Evolutionary conservation across 257 asterid species (phyloP).

Genomic region (Handroanthus guayacan): DNA sequence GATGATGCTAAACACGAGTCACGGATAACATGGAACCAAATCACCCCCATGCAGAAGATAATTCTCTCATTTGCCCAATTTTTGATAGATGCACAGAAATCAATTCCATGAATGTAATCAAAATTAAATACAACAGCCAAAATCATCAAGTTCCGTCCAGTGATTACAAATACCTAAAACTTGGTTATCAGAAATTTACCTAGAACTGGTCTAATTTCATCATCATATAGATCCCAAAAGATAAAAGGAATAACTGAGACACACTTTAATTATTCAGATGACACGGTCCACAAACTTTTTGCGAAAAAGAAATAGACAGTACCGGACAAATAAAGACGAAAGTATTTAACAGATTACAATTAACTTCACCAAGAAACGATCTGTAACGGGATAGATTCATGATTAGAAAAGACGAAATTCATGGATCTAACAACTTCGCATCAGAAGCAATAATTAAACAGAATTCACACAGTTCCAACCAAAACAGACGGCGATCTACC

Average conservation of each 20-base stretch:
- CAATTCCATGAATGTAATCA: background rate
- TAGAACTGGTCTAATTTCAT: slow-evolving; percentile 2
- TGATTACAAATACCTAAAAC: background rate
- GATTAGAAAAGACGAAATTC: slow-evolving; percentile 6
- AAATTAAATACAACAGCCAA: background rate
- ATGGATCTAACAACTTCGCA: slow-evolving; percentile 31
- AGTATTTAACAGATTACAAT: background rate
- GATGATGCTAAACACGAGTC: too few species aligned
- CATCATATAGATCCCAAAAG: slow-evolving; percentile 12
- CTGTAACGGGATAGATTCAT: background rate
- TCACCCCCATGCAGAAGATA: background rate
- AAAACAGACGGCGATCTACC: slow-evolving; percentile 30
- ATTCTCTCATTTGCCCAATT: slow-evolving; percentile 1
- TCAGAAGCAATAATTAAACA: background rate
- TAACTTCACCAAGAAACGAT: background rate
- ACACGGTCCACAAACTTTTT: background rate
- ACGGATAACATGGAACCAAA: background rate
- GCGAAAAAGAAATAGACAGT: background rate
- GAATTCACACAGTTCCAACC: slow-evolving; percentile 26
- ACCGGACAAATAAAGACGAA: background rate
- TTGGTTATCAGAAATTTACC: background rate
- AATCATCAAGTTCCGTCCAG: background rate
- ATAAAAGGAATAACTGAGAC: background rate
- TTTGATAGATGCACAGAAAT: background rate
- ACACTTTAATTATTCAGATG: slow-evolving; percentile 3